A percentile compares a stretch with the other conserved stretches of the same genome.
phyloP scores from a whole-genome alignment of 2,329 filamentous ascomycete species.

The Aspergillus phoenicis region DNA sequence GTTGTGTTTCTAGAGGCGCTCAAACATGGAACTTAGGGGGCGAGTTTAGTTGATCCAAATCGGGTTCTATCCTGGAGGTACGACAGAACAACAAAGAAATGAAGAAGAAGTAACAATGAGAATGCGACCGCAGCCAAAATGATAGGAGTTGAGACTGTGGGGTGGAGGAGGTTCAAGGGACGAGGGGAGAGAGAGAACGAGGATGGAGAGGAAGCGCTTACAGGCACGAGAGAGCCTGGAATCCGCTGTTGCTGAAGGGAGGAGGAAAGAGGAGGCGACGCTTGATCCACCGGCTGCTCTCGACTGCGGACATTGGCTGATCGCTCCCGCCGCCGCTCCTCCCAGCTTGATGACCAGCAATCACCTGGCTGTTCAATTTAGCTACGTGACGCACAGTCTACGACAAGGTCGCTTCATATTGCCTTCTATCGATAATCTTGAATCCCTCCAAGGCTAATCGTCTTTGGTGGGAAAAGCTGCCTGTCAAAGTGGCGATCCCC shows the following conservation, averaged over 20 bases:
- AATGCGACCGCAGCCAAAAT: neutral
- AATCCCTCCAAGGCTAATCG: neutral
- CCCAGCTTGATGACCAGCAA: no score
- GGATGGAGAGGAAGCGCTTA: conserved; percentile 22
- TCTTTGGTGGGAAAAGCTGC: neutral
- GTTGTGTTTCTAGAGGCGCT: conserved; percentile 11
- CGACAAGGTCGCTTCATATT: neutral
- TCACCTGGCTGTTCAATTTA: no score
- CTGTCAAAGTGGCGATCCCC: neutral
- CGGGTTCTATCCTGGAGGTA: neutral
- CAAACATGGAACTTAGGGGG: conserved; percentile 10
- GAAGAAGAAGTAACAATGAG: neutral
- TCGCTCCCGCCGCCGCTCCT: neutral
- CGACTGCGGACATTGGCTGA: neutral
- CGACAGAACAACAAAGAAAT: neutral
- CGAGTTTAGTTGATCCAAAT: neutral
- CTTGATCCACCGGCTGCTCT: neutral
- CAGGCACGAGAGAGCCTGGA: conserved; percentile 11
- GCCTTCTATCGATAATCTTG: neutral
- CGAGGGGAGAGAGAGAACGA: conserved; percentile 19
- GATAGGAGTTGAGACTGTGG: neutral
- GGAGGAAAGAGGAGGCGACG: no score
- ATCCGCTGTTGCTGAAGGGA: neutral
- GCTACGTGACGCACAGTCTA: neutral
- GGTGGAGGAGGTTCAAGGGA: conserved; percentile 15